A percentile compares a stretch with the other conserved stretches of the same genome.
These are phyloP conservation scores for Clitopilus passeckerianus DNA, from an alignment of 768 basidiomycete genomes.

Conservation along the genomic window DNA sequence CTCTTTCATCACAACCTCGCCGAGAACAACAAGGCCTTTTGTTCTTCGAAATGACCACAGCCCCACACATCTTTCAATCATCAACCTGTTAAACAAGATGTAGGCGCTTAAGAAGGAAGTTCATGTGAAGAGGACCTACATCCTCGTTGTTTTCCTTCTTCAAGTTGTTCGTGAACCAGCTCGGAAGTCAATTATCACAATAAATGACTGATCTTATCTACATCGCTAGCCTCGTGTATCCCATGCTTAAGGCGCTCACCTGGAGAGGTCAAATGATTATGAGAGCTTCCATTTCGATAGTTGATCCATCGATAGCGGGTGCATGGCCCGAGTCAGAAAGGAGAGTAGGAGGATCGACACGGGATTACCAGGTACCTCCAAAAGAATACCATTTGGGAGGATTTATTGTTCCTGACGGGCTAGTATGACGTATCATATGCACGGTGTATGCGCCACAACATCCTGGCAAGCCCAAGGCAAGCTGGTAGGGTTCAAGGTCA, in stretches of 20 bases:
- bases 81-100: background rate
- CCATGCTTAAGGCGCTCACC: background rate
- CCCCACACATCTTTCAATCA: background rate
- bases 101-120: background rate
- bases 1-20: background rate
- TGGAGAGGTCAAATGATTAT: background rate
- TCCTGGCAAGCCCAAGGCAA: too few species aligned
- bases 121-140: background rate
- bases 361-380: too few species aligned
- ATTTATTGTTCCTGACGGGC: too few species aligned
- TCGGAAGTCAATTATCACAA: background rate
- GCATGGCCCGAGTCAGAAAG: background rate
- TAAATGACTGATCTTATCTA: background rate
- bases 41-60: background rate
- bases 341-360: too few species aligned
- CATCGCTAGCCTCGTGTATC: background rate
- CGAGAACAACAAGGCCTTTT: background rate
- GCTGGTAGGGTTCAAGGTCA: too few species aligned
- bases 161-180: background rate
- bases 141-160: background rate
- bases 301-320: background rate
- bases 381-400: too few species aligned
- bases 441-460: too few species aligned
- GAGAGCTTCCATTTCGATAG: background rate
- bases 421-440: too few species aligned